Conservation (phyloP, 2,329 filamentous ascomycete species). For the Cladosporium sp. region DNA sequence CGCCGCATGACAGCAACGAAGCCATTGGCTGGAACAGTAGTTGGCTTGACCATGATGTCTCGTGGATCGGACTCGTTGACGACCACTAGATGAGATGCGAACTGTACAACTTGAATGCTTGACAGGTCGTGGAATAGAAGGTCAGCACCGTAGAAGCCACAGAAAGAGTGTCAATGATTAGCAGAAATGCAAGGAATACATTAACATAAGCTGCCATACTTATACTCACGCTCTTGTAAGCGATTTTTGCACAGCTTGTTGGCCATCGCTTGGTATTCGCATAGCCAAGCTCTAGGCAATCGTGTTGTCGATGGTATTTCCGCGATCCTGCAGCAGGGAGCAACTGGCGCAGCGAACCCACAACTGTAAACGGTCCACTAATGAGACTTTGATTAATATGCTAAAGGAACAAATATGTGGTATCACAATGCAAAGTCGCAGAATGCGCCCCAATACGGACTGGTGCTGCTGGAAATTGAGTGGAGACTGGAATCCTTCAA, state of each 20-base stretch:
- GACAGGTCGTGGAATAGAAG: neutral
- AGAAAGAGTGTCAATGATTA: neutral
- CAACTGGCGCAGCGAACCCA: neutral
- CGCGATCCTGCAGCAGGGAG: neutral
- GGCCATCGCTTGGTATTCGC: neutral
- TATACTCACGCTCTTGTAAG: neutral
- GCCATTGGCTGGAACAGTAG: slow-evolving; percentile 18
- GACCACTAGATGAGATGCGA: too few species aligned
- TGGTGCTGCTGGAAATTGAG: neutral
- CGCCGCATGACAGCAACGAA: slow-evolving; percentile 27
- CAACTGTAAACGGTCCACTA: neutral
- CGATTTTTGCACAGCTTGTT: neutral
- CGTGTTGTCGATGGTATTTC: neutral
- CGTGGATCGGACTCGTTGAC: too few species aligned
- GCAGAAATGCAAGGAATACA: neutral
- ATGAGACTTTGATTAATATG: neutral
- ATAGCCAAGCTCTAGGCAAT: neutral
- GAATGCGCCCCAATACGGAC: neutral
- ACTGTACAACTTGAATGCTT: neutral
- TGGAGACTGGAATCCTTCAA: neutral
- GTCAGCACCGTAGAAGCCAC: neutral
- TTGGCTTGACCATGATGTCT: slow-evolving; percentile 17
- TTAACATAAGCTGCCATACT: neutral
- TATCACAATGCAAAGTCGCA: neutral
- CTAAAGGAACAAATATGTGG: neutral